Evolutionary conservation across 2,329 filamentous ascomycete genomes (phyloP), one percentile per base, ranked within the genome.

Genomic region (Ophiostoma sp.): DNA sequence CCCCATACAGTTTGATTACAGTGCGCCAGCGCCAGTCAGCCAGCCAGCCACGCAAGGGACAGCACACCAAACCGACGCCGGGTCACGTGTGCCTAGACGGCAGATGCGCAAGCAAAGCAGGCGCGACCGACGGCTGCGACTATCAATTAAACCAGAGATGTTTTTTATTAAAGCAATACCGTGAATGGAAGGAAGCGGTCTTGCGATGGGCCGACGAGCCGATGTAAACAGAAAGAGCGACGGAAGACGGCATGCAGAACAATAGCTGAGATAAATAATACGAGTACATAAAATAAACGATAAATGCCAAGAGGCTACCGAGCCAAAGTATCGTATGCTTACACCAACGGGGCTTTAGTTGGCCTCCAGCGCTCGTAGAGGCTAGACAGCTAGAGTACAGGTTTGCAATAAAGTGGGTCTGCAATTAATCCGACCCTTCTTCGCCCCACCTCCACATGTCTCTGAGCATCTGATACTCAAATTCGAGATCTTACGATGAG

Each of bases 31-130:
- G 11, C 16, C 5, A 7, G 18, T n/a, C 40, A 36, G 36, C 18
- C 40, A 11, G 42, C 42, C 42, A 36, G 18, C n/a, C n/a, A 14
- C 18, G 18, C 18, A 55, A 55, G n/a, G 49, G 49, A 14, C 45
- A 47, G 27, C 27, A 55, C 69, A 67, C 67, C 69, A 70, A 67
- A 64, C 27, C 41, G 45, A 64, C 69, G 69, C 69, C 69, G 14
- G 63, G 49, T 66, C 69, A 70, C 69, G 69, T 70, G 69, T 36
- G 38, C 11, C 18, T 64, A 4, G 12, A 47, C 27, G 7, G 2
- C n/a, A 18, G n/a, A 7, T 55, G 4, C 6, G 8, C 4, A 9
- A 7, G 42, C 42, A 8, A 27, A 11, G n/a, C 49, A 55, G 18
- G 49, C 49, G 8, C 49, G n/a, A 27, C 49, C 12, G 42, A 12